Conservation (phyloP, 2,329 filamentous ascomycete species). For the Clathrospora elynae region DNA sequence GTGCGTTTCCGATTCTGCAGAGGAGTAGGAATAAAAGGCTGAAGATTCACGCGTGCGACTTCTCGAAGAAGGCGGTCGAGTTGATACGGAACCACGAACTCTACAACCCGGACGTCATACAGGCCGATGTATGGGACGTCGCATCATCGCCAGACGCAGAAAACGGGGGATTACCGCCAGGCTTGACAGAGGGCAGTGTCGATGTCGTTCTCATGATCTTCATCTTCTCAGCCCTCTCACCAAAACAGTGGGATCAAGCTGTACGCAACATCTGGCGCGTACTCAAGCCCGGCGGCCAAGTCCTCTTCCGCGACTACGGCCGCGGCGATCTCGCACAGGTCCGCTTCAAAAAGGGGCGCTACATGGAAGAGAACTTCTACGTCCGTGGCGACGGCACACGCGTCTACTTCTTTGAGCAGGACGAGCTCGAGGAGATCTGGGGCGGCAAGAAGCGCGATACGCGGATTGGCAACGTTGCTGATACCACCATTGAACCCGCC, state of each 20-base stretch:
- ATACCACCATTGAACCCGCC: slow-evolving; percentile 1
- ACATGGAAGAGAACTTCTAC: slow-evolving; percentile 96
- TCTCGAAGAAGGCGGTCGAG: slow-evolving; percentile 92
- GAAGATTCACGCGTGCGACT: slow-evolving; percentile 92
- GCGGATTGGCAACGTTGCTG: slow-evolving; percentile 7
- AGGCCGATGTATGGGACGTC: slow-evolving; percentile 94
- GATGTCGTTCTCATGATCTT: slow-evolving; percentile 96
- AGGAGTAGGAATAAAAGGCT: slow-evolving; percentile 82
- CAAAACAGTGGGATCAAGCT: slow-evolving; percentile 80
- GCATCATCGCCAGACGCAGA: slow-evolving; percentile 58
- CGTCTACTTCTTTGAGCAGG: slow-evolving; percentile 94
- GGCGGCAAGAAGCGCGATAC: slow-evolving; percentile 48
- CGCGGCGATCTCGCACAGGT: slow-evolving; percentile 95
- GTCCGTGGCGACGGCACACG: slow-evolving; percentile 92
- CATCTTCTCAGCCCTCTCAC: slow-evolving; percentile 91
- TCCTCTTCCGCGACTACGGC: slow-evolving; percentile 96
- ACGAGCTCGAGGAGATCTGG: slow-evolving; percentile 84
- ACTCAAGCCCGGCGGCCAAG: slow-evolving; percentile 88
- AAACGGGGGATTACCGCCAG: slow-evolving; percentile 69
- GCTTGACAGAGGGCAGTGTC: slow-evolving; percentile 75
- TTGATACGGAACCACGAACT: slow-evolving; percentile 81
- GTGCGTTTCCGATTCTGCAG: slow-evolving; percentile 86
- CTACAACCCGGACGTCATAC: slow-evolving; percentile 74
- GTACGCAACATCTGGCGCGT: slow-evolving; percentile 80
- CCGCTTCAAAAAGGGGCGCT: slow-evolving; percentile 92